Base-by-base conservation (phyloP, 164 flowering plant genomes). In the Macadamia tetraphylla region DNA sequence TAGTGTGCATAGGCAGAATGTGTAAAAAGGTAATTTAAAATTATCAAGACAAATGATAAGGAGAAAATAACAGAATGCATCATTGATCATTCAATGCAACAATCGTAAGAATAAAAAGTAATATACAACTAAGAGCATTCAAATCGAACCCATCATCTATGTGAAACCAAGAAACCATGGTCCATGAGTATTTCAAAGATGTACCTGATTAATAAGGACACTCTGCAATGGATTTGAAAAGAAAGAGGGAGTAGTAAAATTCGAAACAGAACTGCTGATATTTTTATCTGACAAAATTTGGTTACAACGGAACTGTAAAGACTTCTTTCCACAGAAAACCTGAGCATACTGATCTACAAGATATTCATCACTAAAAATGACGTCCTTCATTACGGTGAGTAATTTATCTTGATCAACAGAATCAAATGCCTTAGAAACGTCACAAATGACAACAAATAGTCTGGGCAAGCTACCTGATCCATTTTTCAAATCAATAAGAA, bases 351-450 rank as follows among this genome's bases (percentile, higher is more conserved):
- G 72, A 29, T 81, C 71, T 3, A 92, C 56, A 66, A 23, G 15
- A 83, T 92, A 89, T 53, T 79, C 72, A 68, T 82, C 83, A 31
- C 80, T 66, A 61, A 59, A 14, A 29, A 88, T 63, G 51, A 89
- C 76, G 44, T 83, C 87, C 32, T 82, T 71, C 90, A 92, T 81
- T 63, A 95, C 80, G 9, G 44, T 31, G 40, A 95, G 88, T 32
- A 95, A 81, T 76, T 87, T 88, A 74, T 90, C 87, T 70, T 95
- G 99, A 70, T 86, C 75, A 44, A 95, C 67, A 31, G 92, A 80
- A 80, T 95, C 99, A 81, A 87, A 95, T 62, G 99, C 99, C 74
- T 86, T 90, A 12, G 73, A 77, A 48, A 95, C 97, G 84, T 95
- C 99, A 70, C 93, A 71, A 73, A 82, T 80, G 32, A 92, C 88